phyloP scores from a whole-genome alignment of 371 early-diverging fungal genomes.

The Saksenaea vasiformis region DNA sequence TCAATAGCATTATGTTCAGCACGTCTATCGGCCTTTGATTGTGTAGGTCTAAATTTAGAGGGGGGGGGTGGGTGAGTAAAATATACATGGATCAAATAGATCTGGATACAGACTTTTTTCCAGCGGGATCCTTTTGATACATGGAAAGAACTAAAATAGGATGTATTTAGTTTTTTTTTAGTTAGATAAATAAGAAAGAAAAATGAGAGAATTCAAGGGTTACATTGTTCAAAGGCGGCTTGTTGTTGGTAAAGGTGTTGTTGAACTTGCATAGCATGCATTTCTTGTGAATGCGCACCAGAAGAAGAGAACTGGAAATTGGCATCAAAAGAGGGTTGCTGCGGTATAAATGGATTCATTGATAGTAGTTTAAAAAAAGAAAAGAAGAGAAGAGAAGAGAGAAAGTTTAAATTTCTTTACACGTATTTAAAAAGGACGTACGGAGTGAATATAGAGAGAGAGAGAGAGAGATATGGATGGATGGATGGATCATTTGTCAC shows the following conservation, averaged over 20 bases:
- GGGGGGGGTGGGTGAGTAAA: neutral
- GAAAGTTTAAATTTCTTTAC: no score
- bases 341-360: neutral
- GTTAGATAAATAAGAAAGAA: no score
- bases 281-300: neutral
- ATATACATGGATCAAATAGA: no score
- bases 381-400: neutral
- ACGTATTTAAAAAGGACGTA: neutral
- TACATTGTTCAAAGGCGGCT: constrained; percentile 2
- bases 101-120: neutral
- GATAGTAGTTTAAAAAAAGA: neutral
- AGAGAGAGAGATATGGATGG: neutral
- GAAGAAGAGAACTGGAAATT: neutral
- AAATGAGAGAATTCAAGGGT: neutral
- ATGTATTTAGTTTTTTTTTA: no score
- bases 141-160: neutral
- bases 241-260: neutral
- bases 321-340: neutral
- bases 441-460: neutral
- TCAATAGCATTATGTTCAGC: constrained; percentile 80
- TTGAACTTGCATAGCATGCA: neutral
- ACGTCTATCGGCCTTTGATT: constrained; percentile 57
- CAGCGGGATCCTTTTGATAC: neutral
- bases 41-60: constrained; percentile 7
- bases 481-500: no score